Evolutionary conservation across 1,284 basidiomycete species (phyloP), one percentile per base, ranked within the genome.

Genomic region (Trametes hirsuta): DNA sequence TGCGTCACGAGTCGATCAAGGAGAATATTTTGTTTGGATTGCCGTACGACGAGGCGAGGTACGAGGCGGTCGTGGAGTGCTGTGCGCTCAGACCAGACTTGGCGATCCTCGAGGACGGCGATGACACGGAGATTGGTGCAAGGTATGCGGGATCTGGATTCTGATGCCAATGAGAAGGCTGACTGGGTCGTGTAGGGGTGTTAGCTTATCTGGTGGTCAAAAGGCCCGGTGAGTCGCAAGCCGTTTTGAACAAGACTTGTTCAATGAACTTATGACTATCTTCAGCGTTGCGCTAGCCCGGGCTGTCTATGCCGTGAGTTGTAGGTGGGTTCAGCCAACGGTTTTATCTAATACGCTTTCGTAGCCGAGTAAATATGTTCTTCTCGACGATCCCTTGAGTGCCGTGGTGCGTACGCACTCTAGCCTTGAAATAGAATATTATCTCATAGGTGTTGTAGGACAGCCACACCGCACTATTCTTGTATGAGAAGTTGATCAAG

Each of bases 21-120:
- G 86, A 90, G 39, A 91, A 92, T 69, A 87, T 92, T 61, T 70
- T 91, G 25, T 93, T 91, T 69, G 88, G 86, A 3, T 81, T 79
- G 58, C 84, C 85, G 2, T 83, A 81, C 59, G 87, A 92, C 58
- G 81, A 88, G 67, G 79, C 79, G 55, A 76, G 88, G 39, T 93
- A 91, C 69, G 70, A 83, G 14, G 77, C 75, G 0, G 88, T 90
- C 39, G 66, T 92, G 4, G 84, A 89, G 51, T 81, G 79, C 37
- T 95, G 93, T 70, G 90, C 91, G 0, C 75, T 97, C 44, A 75
- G 75, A 18, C 81, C 87, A 0, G 94, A 97, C 66, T 64, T 82
- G 55, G 72, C 77, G 24, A 75, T 81, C 0, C 64, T 83, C 1
- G 80, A 82, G 61, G 81, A 83, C 59, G 76, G 75, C 3, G 75